A percentile compares a stretch with the other conserved stretches of the same genome.
phyloP scores from a whole-genome alignment of 129 eudicot species.

The Escallonia rubra region DNA sequence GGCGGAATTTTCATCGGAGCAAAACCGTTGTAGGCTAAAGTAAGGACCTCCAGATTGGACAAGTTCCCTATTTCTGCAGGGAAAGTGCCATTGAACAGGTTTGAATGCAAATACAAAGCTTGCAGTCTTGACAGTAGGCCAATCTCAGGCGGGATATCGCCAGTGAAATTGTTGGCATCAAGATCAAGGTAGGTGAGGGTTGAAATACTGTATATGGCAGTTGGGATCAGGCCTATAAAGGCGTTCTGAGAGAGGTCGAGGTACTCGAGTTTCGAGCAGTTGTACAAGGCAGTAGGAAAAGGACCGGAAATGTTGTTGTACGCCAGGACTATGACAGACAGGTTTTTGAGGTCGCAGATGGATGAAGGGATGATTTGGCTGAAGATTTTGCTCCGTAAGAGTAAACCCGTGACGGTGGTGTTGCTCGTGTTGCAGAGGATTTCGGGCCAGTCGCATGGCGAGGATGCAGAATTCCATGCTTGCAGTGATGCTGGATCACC shows the following conservation, averaged over 20 bases:
- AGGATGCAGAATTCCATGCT: slow-evolving; percentile 58
- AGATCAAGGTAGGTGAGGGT: slow-evolving; percentile 36
- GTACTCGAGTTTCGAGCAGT: slow-evolving; percentile 39
- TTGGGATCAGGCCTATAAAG: slow-evolving; percentile 58
- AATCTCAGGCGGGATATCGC: slow-evolving; percentile 67
- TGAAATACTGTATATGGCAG: slow-evolving; percentile 41
- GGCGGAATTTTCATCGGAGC: slow-evolving; percentile 46
- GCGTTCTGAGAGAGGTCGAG: slow-evolving; percentile 51
- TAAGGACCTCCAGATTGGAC: slow-evolving; percentile 25
- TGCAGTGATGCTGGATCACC: slow-evolving; percentile 37
- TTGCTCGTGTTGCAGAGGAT: slow-evolving; percentile 34
- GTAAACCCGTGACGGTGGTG: slow-evolving; percentile 36
- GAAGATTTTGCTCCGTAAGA: slow-evolving; percentile 18
- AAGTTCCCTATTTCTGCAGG: slow-evolving; percentile 69
- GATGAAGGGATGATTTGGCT: slow-evolving; percentile 34
- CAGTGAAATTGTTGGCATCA: slow-evolving; percentile 74
- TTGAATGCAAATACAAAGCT: slow-evolving; percentile 30
- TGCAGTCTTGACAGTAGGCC: slow-evolving; percentile 42
- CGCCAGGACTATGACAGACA: slow-evolving; percentile 27
- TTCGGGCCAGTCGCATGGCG: slow-evolving; percentile 75
- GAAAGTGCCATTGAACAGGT: slow-evolving; percentile 65
- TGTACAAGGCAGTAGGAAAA: slow-evolving; percentile 56
- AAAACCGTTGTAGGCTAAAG: slow-evolving; percentile 55
- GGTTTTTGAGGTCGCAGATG: slow-evolving; percentile 48
- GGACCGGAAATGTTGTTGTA: slow-evolving; percentile 47